phyloP scores from a whole-genome alignment of 208 protist genomes.

The Acanthamoeba castellanii region DNA sequence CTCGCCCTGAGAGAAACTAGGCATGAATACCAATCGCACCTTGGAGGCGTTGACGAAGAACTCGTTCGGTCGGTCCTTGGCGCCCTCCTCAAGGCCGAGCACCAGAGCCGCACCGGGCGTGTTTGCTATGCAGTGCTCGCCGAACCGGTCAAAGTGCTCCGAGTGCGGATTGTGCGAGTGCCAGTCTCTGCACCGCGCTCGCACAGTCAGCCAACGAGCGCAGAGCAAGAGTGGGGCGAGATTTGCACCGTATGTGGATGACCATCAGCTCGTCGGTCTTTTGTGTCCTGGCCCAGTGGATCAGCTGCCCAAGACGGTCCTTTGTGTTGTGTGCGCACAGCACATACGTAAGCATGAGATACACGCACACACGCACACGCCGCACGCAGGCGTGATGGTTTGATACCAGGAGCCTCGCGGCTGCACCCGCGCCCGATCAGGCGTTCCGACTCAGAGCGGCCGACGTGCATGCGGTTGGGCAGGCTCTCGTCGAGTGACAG shows the following conservation, averaged over 20 bases:
- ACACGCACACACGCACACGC: not conserved
- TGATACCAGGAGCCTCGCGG: not conserved
- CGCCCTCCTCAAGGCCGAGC: slow-evolving; percentile 54
- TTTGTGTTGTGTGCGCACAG: not conserved
- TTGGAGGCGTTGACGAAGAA: slow-evolving; percentile 33
- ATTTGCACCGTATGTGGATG: slow-evolving; percentile 23
- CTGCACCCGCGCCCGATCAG: slow-evolving; percentile 42
- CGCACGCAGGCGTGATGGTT: not conserved
- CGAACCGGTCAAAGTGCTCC: slow-evolving; percentile 8
- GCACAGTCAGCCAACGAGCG: not conserved
- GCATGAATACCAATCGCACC: not conserved
- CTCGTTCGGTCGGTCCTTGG: slow-evolving; percentile 34
- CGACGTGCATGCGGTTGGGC: slow-evolving; percentile 66
- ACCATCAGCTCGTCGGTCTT: slow-evolving; percentile 50
- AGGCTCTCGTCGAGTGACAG: not conserved
- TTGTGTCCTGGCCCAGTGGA: slow-evolving; percentile 46
- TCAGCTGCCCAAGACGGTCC: slow-evolving; percentile 52
- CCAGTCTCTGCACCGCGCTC: not conserved
- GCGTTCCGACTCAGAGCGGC: slow-evolving; percentile 22
- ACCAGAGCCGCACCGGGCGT: slow-evolving; percentile 36
- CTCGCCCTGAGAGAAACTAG: no score
- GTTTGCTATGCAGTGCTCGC: slow-evolving; percentile 6
- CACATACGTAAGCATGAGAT: not conserved
- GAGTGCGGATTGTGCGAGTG: not conserved
- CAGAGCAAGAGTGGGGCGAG: not conserved